Base-by-base conservation (phyloP, 2,329 filamentous ascomycete species). In the Helotiales sp. region DNA sequence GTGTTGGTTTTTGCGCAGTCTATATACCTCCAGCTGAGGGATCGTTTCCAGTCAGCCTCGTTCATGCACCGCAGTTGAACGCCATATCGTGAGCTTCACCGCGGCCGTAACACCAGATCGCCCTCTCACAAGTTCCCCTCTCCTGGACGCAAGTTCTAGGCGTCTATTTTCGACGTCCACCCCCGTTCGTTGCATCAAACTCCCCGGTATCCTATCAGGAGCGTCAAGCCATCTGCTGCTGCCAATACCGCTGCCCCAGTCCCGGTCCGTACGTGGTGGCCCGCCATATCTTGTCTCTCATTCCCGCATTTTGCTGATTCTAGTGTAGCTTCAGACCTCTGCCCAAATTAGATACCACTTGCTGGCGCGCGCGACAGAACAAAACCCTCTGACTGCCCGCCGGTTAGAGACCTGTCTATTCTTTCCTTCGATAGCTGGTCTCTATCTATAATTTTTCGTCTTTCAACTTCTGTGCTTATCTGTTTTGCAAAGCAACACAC, bases 371-470 rank as follows among this genome's bases (percentile, higher is more conserved):
- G 64, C 62, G 61, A 57, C 63, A 65, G 49, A 55, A 59, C 68
- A 71, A 70, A 71, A 70, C 64, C 67, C 61, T 60, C 51, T 55
- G 44, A 49, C 25, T 63, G 53, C 67, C 68, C 67, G 62, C 57
- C 57, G 48, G 52, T 63, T 64, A 52, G 60, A 64, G 59, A 64
- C 59, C 58, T 47, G 33, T 59, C 17, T 62, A 50, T 60, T 66
- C 57, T 66, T 63, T 59, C 52, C 58, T n/a, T 66, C 64, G 69
- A 66, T 70, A 70, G 69, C 69, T 71, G 69, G 69, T 69, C 69
- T 71, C 69, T 68, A 69, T 69, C 66, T 67, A 59, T 66, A 67
- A 67, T 63, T 64, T 63, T 68, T 65, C 34, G 31, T 55, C 33
- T 55, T 54, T 55, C 38, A 59, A 46, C 38, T 48, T 53, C 52